Conservation (phyloP, 2,329 filamentous ascomycete species). For the Truncatella angustata region DNA sequence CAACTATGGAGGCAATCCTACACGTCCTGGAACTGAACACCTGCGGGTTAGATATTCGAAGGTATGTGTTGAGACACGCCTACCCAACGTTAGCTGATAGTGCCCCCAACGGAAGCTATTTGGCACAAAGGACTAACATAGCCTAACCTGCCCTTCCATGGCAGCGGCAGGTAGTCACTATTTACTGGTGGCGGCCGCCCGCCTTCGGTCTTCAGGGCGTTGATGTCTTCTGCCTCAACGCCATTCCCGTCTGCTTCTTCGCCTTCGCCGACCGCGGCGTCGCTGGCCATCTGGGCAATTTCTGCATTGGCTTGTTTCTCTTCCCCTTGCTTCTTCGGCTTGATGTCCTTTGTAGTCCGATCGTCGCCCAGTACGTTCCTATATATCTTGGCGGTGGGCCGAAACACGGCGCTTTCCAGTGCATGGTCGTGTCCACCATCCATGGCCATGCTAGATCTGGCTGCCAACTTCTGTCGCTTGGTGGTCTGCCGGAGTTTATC, state of each 20-base stretch:
- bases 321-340: conserved; percentile 1
- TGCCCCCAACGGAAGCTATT: background rate
- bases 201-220: conserved; percentile 23
- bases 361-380: conserved; percentile 26
- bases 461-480: conserved; percentile 44
- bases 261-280: background rate
- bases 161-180: conserved; percentile 78
- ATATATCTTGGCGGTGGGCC: no score
- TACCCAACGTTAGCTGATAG: conserved; percentile 23
- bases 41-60: conserved; percentile 76
- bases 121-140: conserved; percentile 61
- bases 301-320: background rate
- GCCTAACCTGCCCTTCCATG: conserved; percentile 85
- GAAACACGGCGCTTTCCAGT: no score
- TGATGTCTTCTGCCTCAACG: conserved; percentile 19
- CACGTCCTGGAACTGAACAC: conserved; percentile 92
- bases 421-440: no score
- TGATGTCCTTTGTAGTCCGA: no score
- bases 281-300: background rate
- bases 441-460: conserved; percentile 38
- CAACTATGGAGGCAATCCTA: conserved; percentile 84
- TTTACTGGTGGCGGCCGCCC: conserved; percentile 74
- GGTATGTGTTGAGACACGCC: conserved; percentile 91
- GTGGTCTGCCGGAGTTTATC: conserved; percentile 39
- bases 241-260: conserved; percentile 11